Conservation (phyloP, 495 filamentous ascomycete genomes). For the Thermochaetoides thermophila region DNA sequence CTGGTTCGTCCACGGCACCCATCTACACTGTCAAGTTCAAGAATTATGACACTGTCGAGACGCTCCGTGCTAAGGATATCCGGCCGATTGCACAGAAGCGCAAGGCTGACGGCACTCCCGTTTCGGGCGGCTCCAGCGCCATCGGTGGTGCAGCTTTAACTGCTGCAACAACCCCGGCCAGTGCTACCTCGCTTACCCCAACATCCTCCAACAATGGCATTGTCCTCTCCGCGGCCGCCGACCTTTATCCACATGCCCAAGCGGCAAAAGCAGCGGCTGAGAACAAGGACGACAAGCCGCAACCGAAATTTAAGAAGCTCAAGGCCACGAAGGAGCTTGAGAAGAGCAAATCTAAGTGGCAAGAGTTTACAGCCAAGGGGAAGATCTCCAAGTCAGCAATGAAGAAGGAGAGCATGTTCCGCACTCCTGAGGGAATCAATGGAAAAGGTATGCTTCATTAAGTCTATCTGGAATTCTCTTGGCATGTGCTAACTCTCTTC, state of each 20-base stretch:
- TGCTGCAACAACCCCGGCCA: slow-evolving; percentile 16
- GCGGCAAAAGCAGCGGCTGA: slow-evolving; percentile 22
- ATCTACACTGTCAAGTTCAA: slow-evolving; percentile 93
- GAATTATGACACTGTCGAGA: slow-evolving; percentile 75
- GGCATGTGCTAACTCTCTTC: slow-evolving; percentile 20
- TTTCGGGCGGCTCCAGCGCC: slow-evolving; percentile 28
- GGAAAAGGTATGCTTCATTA: slow-evolving; percentile 52
- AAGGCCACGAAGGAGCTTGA: slow-evolving; percentile 84
- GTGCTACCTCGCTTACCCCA: slow-evolving; percentile 9
- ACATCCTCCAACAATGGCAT: slow-evolving; percentile 38
- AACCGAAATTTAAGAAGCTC: slow-evolving; percentile 51
- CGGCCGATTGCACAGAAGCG: slow-evolving; percentile 73
- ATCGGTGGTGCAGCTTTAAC: slow-evolving; percentile 24
- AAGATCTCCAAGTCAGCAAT: slow-evolving; percentile 55
- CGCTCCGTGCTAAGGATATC: slow-evolving; percentile 70
- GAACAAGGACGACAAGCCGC: slow-evolving; percentile 28
- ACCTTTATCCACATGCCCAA: slow-evolving; percentile 67
- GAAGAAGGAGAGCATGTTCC: slow-evolving; percentile 96
- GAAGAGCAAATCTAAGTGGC: slow-evolving; percentile 84
- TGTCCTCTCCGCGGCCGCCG: slow-evolving; percentile 67
- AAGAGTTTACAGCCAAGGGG: slow-evolving; percentile 72
- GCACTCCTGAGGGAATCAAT: slow-evolving; percentile 71
- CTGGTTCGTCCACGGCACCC: slow-evolving; percentile 72
- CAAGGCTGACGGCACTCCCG: slow-evolving; percentile 73
- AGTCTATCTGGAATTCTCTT: not conserved